Percentiles rank a stretch among this genome's conserved stretches.
Evolutionary conservation across 2,329 filamentous ascomycete species (phyloP).

Genomic region (Mycocentrospora acerina): DNA sequence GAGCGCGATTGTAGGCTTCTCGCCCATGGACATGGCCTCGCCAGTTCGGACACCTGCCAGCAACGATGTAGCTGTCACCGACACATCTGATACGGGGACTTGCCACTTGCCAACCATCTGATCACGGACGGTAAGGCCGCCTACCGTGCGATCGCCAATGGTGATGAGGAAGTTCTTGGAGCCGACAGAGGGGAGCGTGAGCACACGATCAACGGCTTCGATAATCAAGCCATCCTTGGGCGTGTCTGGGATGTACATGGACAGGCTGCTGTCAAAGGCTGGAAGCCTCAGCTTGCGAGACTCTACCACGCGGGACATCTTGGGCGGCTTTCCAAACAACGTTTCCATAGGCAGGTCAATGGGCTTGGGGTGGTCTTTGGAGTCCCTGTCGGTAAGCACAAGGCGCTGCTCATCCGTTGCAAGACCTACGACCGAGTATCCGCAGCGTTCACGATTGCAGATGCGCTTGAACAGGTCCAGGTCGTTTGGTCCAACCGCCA

Average conservation of each 20-base stretch:
- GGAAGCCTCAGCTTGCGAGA: constrained; percentile 68
- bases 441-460: constrained; percentile 79
- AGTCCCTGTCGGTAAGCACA: constrained; percentile 79
- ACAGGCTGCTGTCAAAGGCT: constrained; percentile 74
- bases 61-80: constrained; percentile 84
- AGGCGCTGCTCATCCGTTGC: constrained; percentile 73
- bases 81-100: constrained; percentile 88
- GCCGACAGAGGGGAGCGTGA: constrained; percentile 85
- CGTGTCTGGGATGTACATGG: constrained; percentile 63
- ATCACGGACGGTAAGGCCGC: constrained; percentile 83
- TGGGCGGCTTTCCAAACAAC: constrained; percentile 84
- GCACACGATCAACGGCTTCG: constrained; percentile 77
- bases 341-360: constrained; percentile 89
- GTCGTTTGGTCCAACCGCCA: constrained; percentile 78
- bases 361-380: constrained; percentile 69
- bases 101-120: constrained; percentile 98
- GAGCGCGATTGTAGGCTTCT: constrained; percentile 84
- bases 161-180: constrained; percentile 98
- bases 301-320: constrained; percentile 72
- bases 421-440: constrained; percentile 86
- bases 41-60: constrained; percentile 72
- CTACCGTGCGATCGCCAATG: constrained; percentile 89
- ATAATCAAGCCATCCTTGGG: constrained; percentile 56
- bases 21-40: constrained; percentile 98
- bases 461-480: constrained; percentile 74